A percentile compares a stretch with the other conserved stretches of the same genome.
These are phyloP conservation scores for Geotrichum phurueaensis DNA, from an alignment of 1,139 yeast genomes.

Conservation along the genomic window DNA sequence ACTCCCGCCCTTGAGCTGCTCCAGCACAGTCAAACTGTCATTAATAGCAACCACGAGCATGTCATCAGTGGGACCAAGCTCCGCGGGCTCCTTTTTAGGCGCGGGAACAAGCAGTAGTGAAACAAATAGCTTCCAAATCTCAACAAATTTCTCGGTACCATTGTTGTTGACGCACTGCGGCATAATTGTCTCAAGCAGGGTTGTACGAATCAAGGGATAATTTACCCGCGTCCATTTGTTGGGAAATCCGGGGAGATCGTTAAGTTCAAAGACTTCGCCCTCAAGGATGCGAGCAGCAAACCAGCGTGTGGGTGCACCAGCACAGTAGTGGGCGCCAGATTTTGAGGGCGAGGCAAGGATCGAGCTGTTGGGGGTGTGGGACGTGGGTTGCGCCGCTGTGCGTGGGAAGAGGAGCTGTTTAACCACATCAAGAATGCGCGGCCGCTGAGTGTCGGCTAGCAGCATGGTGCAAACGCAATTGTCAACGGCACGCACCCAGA, in stretches of 20 bases:
- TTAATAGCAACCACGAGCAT: not conserved
- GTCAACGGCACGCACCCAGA: constrained; percentile 5
- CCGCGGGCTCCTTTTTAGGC: not conserved
- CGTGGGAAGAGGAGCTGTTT: not conserved
- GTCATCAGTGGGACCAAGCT: not conserved
- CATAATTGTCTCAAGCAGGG: not conserved
- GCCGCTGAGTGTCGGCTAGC: not conserved
- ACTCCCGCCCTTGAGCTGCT: not conserved
- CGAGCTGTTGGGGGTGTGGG: not conserved
- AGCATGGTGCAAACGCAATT: not conserved
- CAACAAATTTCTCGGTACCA: not conserved
- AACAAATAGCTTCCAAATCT: not conserved
- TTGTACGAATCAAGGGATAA: not conserved
- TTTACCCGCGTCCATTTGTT: not conserved
- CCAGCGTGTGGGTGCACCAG: not conserved
- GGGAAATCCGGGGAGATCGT: not conserved
- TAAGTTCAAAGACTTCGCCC: not conserved
- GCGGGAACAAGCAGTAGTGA: not conserved
- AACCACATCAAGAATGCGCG: not conserved
- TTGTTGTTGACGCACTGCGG: not conserved
- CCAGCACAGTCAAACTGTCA: constrained; percentile 7
- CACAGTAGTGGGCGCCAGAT: not conserved
- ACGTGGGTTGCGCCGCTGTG: not conserved
- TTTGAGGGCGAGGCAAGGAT: not conserved
- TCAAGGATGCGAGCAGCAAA: not conserved